These are phyloP conservation scores for Naganishia cerealis DNA, from an alignment of 1,284 basidiomycete species.

Conservation along the genomic window DNA sequence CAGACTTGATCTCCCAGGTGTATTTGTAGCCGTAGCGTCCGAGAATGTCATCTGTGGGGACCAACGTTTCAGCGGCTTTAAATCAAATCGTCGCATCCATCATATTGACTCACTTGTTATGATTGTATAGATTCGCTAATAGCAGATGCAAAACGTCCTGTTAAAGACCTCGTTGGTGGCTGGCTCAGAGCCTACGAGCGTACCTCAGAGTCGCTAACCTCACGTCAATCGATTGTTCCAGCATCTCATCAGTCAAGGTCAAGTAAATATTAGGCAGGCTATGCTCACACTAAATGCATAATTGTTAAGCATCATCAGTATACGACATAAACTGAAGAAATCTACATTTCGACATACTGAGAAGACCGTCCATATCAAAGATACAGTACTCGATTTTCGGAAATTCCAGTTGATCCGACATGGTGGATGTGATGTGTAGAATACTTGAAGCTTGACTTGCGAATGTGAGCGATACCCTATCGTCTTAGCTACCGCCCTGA, in stretches of 20 bases:
- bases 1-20: conserved; percentile 54
- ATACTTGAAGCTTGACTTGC: not conserved
- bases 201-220: conserved; percentile 33
- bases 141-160: not conserved
- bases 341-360: conserved; percentile 31
- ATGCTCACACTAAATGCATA: conserved; percentile 21
- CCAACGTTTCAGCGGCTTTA: not conserved
- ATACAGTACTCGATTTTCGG: conserved; percentile 51
- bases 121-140: conserved; percentile 51
- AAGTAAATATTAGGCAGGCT: not conserved
- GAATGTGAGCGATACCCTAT: not conserved
- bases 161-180: not conserved
- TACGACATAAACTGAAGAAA: not conserved
- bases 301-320: not conserved
- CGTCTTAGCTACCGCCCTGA: not conserved
- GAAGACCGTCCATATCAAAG: conserved; percentile 55
- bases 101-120: conserved; percentile 38
- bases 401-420: conserved; percentile 29
- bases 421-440: conserved; percentile 1
- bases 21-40: conserved; percentile 48
- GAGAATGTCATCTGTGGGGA: conserved; percentile 48
- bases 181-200: not conserved
- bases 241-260: not conserved
- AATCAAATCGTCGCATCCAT: not conserved
- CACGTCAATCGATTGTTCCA: not conserved